These are phyloP conservation scores for Lentinula lateritia DNA, from an alignment of 768 basidiomycete species.

Conservation along the genomic window DNA sequence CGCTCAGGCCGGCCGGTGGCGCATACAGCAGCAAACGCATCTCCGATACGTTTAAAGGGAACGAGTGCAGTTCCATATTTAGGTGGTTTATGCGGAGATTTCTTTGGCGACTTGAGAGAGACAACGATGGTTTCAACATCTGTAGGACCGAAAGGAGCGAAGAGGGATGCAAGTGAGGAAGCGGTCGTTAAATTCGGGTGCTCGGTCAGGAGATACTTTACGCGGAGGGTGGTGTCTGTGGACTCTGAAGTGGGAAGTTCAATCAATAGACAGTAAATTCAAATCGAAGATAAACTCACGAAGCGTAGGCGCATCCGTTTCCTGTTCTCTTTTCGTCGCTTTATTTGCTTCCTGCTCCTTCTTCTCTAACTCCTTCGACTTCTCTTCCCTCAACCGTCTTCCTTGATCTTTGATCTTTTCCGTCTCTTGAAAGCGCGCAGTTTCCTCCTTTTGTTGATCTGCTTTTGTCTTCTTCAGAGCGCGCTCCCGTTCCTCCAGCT, in stretches of 20 bases:
- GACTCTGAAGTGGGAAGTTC: slow-evolving; percentile 30
- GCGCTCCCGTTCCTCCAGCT: slow-evolving; percentile 73
- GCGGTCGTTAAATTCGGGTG: slow-evolving; percentile 54
- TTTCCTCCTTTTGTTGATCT: slow-evolving; percentile 58
- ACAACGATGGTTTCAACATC: slow-evolving; percentile 66
- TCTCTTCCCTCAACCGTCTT: slow-evolving; percentile 59
- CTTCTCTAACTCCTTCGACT: slow-evolving; percentile 44
- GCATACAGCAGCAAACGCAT: slow-evolving; percentile 73
- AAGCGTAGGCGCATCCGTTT: slow-evolving; percentile 51
- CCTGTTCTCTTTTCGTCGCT: slow-evolving; percentile 27
- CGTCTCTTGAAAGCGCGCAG: slow-evolving; percentile 49
- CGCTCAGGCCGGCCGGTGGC: slow-evolving; percentile 46
- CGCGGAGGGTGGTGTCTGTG: slow-evolving; percentile 69
- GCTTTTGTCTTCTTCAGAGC: slow-evolving; percentile 67
- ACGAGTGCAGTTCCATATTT: slow-evolving; percentile 70
- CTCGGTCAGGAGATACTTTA: slow-evolving; percentile 60
- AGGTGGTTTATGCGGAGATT: slow-evolving; percentile 47
- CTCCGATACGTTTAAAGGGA: slow-evolving; percentile 69
- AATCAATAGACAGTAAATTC: slow-evolving; percentile 4
- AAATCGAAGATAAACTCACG: slow-evolving; percentile 27
- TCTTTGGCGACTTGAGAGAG: slow-evolving; percentile 58
- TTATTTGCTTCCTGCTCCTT: slow-evolving; percentile 35
- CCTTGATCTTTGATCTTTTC: slow-evolving; percentile 77
- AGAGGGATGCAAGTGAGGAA: slow-evolving; percentile 40
- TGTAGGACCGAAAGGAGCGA: slow-evolving; percentile 56